Evolutionary conservation across 257 asterid species (phyloP), one percentile per base, ranked within the genome.

Genomic region (Scutellaria baicalensis): DNA sequence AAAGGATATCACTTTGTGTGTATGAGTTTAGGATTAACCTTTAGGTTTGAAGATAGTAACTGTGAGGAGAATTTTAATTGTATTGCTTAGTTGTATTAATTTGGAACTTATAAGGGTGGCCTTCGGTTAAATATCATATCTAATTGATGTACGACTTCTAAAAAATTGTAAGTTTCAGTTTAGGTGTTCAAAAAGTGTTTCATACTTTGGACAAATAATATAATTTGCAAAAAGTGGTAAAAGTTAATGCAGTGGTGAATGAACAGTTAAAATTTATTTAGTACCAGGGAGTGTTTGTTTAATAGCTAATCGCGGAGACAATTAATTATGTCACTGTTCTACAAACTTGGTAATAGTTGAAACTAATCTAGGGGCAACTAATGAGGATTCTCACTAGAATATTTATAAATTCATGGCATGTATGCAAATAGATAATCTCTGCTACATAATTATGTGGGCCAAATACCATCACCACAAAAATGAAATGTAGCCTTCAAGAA

Each of bases 401-500:
- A 33, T 39, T 68, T 23, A 13, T 21, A 0, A 42, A 43, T 43
- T 64, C 45, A 20, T 65, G 59, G 59, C 70, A 65, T 44, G 43
- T n/a, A 23, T n/a, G 13, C 48, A 9, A 45, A n/a, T 45, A 17
- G 13, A 45, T 9, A 38, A 36, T 38, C 16, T 13, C 27, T 23
- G 5, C 59, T 27, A 18, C 39, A 47, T 35, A 75, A 21, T 78
- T 35, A 12, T 8, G 83, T 76, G 86, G 90, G 86, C 65, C 84
- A 52, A 21, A 59, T 61, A 54, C 54, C 31, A 59, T 69, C 23
- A 69, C 79, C 79, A 85, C 86, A 36, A 80, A 64, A 80, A 38
- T 27, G 35, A 38, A 64, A 75, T 64, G 76, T 59, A 72, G 49
- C 81, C 79, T 70, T 83, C 81, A 83, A 57, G 76, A 81, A 79